Evolutionary conservation across 1,284 basidiomycete genomes (phyloP), one percentile per base, ranked within the genome.

Genomic region (Boletellus sp.): DNA sequence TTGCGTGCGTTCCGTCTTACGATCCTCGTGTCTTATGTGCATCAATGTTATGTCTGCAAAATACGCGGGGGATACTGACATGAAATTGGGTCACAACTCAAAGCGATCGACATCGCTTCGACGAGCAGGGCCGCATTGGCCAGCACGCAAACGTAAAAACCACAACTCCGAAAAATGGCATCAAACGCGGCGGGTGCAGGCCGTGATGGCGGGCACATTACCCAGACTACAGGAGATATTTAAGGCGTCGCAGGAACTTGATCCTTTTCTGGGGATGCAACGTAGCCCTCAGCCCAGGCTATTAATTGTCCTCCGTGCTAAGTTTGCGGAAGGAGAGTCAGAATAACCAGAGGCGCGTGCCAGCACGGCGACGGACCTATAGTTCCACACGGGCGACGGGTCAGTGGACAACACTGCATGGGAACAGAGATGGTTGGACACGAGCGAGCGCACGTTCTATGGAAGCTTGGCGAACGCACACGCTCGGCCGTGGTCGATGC

Each of bases 401-500:
- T 80, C 78, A 13, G 60, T 61, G 54, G 78, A 70, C 20, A 79
- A 61, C 0, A 74, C 77, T 78, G 39, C 17, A 27, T 29, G 56
- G 5, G 14, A 50, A 29, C 49, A n/a, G 23, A 32, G 35, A 54
- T 11, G 53, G 71, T 60, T 73, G 71, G 36, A 68, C 48, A 91
- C 84, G 49, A 90, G 74, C 34, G 82, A 86, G 17, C 80, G 79
- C 87, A 91, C 90, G 67, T 87, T 87, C 68, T 74, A 80, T 10
- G 88, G 87, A 11, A 85, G 84, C 63, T 91, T 92, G 49, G 86
- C 90, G 72, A 88, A 92, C n/a, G 90, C 91, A 63, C 92, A 92
- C n/a, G n/a, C 66, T 94, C 91, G 54, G 87, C 83, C 0, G 90
- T 92, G 67, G 94, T 90, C 8, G 85, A 88, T 1, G 90, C 88